These are phyloP conservation scores for Neopestalotiopsis sp. DNA, from an alignment of 2,329 filamentous ascomycete genomes.

Conservation along the genomic window DNA sequence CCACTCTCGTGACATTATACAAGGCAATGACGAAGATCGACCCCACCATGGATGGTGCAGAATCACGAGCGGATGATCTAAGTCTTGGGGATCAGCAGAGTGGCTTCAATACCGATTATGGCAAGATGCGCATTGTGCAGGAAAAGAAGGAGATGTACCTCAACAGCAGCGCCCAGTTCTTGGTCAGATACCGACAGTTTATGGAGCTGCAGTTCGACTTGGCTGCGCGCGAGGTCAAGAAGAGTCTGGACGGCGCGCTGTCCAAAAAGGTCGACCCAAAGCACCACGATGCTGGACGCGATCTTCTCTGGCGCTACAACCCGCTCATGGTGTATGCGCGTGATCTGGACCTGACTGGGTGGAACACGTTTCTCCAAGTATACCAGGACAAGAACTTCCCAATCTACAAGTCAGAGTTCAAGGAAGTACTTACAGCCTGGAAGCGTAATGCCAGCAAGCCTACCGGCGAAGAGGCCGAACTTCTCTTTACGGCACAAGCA, in stretches of 20 bases:
- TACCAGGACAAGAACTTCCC: slow-evolving; percentile 80
- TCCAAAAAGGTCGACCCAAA: slow-evolving; percentile 71
- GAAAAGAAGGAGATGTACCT: slow-evolving; percentile 93
- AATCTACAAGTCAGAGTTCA: slow-evolving; percentile 83
- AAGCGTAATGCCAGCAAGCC: slow-evolving; percentile 78
- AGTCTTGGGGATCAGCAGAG: slow-evolving; percentile 50
- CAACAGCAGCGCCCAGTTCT: slow-evolving; percentile 75
- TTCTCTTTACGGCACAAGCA: slow-evolving; percentile 83
- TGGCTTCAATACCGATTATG: slow-evolving; percentile 74
- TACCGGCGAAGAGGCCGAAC: slow-evolving; percentile 76
- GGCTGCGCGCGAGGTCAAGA: slow-evolving; percentile 72
- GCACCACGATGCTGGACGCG: slow-evolving; percentile 74
- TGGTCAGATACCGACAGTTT: slow-evolving; percentile 80
- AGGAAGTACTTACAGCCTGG: slow-evolving; percentile 77
- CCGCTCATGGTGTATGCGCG: slow-evolving; percentile 86
- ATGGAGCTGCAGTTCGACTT: slow-evolving; percentile 82
- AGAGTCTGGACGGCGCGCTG: slow-evolving; percentile 64
- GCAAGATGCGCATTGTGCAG: slow-evolving; percentile 90
- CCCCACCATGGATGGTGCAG: slow-evolving; percentile 68
- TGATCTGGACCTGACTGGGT: slow-evolving; percentile 81
- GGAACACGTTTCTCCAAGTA: slow-evolving; percentile 77
- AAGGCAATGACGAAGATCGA: slow-evolving; percentile 95
- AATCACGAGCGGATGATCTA: slow-evolving; percentile 53
- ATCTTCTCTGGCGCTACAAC: slow-evolving; percentile 84
- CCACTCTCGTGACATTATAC: slow-evolving; percentile 79